Base-by-base conservation (phyloP, 192 early-diverging fungal genomes). In the Hyaloraphidium curvatum region DNA sequence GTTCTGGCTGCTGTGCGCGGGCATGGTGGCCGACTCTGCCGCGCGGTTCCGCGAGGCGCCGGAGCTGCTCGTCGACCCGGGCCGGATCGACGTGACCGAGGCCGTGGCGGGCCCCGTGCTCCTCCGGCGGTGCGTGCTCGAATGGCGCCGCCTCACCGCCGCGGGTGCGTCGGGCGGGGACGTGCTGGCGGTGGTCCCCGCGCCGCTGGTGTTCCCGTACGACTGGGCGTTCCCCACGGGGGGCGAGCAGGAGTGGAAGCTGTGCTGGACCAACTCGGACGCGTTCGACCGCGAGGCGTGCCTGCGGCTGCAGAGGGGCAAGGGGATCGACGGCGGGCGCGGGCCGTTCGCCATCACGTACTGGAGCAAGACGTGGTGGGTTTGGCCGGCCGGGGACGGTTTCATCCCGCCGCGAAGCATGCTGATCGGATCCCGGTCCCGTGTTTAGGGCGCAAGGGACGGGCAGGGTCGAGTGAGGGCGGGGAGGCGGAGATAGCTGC, bases 1-100 rank as follows among this genome's bases (percentile, higher is more conserved):
- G 2, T 68, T 68, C 22, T 68, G 67, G 64, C 19, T 68, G 19
- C 30, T 40, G 9, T 39, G 64, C 17, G n/a, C n/a, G n/a, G n/a
- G n/a, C n/a, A n/a, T n/a, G n/a, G n/a, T n/a, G n/a, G n/a, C n/a
- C n/a, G n/a, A n/a, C n/a, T n/a, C n/a, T n/a, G n/a, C n/a, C n/a
- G n/a, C n/a, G n/a, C n/a, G n/a, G n/a, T 39, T 58, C 7, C 2
- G 30, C 22, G 27, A 30, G 22, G 55, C 68, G 39, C 9, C 58
- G 26, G 26, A 41, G 21, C 11, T 7, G 19, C 21, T 31, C 29
- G 25, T 27, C 16, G 39, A 61, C 3, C 21, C 26, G 43, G 40
- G 30, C 16, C 22, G 11, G n/a, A n/a, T n/a, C 13, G 31, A 65
- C 28, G 2, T 9, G 17, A 50, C 56, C 1, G 65, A 67, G 37